Evolutionary conservation across 768 basidiomycete species (phyloP).

Genomic region (Coprinellus micaceus): DNA sequence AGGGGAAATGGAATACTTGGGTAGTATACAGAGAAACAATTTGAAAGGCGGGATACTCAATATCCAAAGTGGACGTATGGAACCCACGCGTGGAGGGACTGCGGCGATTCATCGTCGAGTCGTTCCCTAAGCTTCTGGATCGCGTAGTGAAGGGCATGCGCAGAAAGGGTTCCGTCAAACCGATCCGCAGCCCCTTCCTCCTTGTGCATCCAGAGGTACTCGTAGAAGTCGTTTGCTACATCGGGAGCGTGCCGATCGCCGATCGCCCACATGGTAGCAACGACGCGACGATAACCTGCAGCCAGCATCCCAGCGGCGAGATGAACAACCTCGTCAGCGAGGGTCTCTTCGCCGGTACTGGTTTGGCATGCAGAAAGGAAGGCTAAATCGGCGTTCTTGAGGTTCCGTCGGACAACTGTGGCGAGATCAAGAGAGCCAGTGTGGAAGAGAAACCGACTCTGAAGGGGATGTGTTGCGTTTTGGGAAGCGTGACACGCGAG

Average conservation of each 20-base stretch:
- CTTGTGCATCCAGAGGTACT: conserved; percentile 2
- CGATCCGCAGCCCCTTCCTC: not conserved
- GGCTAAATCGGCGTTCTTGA: conserved; percentile 24
- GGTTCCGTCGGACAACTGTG: conserved; percentile 8
- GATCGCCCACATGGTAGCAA: conserved; percentile 41
- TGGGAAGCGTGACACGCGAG: conserved; percentile 32
- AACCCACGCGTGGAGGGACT: not conserved
- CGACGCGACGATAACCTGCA: conserved; percentile 26
- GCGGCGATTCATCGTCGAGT: not conserved
- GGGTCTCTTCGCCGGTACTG: conserved; percentile 23
- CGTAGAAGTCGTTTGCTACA: conserved; percentile 27
- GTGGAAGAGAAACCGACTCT: conserved; percentile 21
- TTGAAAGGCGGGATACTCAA: no score
- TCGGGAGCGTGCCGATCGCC: conserved; percentile 27
- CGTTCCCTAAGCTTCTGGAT: conserved; percentile 6
- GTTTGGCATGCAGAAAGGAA: conserved; percentile 42
- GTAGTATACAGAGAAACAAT: no score
- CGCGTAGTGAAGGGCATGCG: conserved; percentile 17
- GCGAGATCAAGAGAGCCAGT: conserved; percentile 16
- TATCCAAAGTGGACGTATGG: not conserved
- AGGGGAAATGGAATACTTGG: no score
- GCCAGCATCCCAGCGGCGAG: conserved; percentile 37
- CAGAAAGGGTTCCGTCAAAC: conserved; percentile 10
- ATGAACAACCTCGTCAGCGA: conserved; percentile 35
- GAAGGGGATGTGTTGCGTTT: conserved; percentile 20